These are phyloP conservation scores for Nicotiana sylvestris DNA, from an alignment of 257 asterid genomes.

Conservation along the genomic window DNA sequence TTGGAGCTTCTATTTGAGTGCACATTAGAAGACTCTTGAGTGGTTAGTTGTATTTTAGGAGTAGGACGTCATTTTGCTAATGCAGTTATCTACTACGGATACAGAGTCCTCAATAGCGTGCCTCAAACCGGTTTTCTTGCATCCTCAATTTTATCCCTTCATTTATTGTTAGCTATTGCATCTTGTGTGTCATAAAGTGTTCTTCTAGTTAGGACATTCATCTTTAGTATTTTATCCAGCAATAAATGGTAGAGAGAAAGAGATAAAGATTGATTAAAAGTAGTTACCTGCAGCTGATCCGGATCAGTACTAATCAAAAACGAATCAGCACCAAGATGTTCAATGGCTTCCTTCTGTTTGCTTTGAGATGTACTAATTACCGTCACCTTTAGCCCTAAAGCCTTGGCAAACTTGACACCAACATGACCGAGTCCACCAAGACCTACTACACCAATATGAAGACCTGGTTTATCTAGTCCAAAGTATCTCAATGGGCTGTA, in stretches of 20 bases:
- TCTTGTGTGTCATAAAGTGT: not conserved
- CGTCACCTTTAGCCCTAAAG: conserved; percentile 11
- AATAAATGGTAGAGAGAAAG: not conserved
- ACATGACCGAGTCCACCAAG: conserved; percentile 20
- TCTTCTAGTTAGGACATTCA: not conserved
- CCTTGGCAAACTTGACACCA: conserved; percentile 17
- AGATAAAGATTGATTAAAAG: not conserved
- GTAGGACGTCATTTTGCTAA: not conserved
- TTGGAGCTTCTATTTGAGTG: not conserved
- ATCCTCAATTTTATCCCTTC: not conserved
- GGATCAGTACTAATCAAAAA: conserved; percentile 10
- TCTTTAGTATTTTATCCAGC: no score
- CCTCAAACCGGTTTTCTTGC: not conserved
- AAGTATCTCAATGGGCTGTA: conserved; percentile 9
- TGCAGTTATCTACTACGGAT: not conserved
- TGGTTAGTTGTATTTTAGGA: not conserved
- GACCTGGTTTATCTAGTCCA: conserved; percentile 14
- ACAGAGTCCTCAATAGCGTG: not conserved
- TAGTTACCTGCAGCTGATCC: conserved; percentile 9
- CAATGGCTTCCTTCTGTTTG: conserved; percentile 13
- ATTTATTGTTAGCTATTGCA: not conserved
- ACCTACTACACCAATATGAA: conserved; percentile 11
- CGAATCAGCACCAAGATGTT: conserved; percentile 10
- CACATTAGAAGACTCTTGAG: not conserved
- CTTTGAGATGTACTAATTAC: conserved; percentile 16